phyloP scores from a whole-genome alignment of 148 eudicot genomes.

The Silene uniflora region DNA sequence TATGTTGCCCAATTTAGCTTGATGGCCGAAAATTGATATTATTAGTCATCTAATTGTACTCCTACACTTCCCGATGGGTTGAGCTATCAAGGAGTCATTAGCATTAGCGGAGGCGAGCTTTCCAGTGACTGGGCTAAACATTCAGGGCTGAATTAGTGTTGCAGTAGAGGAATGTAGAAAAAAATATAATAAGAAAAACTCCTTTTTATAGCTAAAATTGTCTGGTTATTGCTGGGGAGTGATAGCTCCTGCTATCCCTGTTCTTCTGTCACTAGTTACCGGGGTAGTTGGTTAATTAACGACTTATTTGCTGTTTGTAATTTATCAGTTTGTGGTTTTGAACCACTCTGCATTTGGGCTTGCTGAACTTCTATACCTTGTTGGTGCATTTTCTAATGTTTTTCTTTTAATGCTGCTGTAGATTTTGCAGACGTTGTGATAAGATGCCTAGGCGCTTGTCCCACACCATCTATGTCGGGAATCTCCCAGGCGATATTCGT shows the following conservation, averaged over 20 bases:
- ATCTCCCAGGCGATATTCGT: slow-evolving; percentile 78
- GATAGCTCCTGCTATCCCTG: not conserved
- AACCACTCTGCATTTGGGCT: not conserved
- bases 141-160: too few relatives aligned
- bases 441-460: slow-evolving; percentile 55
- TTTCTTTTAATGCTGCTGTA: not conserved
- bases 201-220: too few relatives aligned
- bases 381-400: not conserved
- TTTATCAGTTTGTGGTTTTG: not conserved
- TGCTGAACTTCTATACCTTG: too few relatives aligned
- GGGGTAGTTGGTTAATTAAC: not conserved
- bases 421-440: slow-evolving; percentile 8
- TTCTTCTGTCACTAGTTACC: not conserved
- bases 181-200: too few relatives aligned
- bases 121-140: too few relatives aligned
- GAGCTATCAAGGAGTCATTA: not conserved
- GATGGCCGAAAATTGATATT: not conserved
- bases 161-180: too few relatives aligned
- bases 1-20: not conserved
- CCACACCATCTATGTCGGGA: slow-evolving; percentile 76
- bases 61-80: not conserved
- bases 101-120: not conserved
- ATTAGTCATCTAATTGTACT: not conserved
- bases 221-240: too few relatives aligned
- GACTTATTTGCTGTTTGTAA: not conserved